Conservation (phyloP, 2,329 filamentous ascomycete genomes). For the Rosellinia necatrix region DNA sequence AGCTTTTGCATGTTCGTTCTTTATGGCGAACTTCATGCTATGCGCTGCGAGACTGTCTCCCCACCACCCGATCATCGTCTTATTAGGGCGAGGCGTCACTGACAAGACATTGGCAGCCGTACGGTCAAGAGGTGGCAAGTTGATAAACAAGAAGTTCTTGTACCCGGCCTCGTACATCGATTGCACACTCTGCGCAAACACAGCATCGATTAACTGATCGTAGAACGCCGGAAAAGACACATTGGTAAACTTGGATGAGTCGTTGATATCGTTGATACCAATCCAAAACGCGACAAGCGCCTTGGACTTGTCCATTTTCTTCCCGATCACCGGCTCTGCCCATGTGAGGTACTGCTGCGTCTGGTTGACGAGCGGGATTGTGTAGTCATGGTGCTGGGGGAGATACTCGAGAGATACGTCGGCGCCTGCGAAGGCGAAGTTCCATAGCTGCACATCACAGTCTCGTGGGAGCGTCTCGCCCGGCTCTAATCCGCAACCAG, state of each 20-base stretch:
- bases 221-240: conserved; percentile 52
- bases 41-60: conserved; percentile 41
- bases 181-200: conserved; percentile 47
- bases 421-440: conserved; percentile 60
- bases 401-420: conserved; percentile 52
- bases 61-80: conserved; percentile 51
- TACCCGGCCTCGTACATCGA: conserved; percentile 53
- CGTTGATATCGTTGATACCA: conserved; percentile 61
- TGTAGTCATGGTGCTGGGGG: conserved; percentile 56
- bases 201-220: conserved; percentile 44
- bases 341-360: conserved; percentile 53
- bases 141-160: conserved; percentile 56
- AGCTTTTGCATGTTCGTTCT: conserved; percentile 26
- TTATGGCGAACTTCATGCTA: conserved; percentile 40
- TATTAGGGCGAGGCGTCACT: conserved; percentile 48
- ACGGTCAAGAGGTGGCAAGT: conserved; percentile 55
- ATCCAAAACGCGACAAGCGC: conserved; percentile 57
- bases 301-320: conserved; percentile 40
- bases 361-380: conserved; percentile 54
- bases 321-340: conserved; percentile 46
- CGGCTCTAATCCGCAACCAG: conserved; percentile 51
- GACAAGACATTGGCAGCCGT: conserved; percentile 44
- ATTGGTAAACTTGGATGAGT: conserved; percentile 48
- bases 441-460: conserved; percentile 56
- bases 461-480: conserved; percentile 48